Base-by-base conservation (phyloP, 2,329 filamentous ascomycete genomes). In the Penicillium sp. region DNA sequence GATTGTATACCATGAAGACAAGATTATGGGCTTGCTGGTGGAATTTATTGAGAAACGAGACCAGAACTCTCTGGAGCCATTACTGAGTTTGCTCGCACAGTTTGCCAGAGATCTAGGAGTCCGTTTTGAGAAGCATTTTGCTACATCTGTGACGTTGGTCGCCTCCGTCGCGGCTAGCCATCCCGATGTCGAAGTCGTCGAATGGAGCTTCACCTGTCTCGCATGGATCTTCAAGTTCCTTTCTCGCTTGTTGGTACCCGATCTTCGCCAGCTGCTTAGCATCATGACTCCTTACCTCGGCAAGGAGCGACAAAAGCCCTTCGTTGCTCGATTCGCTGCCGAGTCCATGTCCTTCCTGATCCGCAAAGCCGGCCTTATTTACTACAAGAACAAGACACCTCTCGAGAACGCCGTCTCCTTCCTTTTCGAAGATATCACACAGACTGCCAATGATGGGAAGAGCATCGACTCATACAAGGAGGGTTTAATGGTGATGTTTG, bases 171-270 rank as follows among this genome's bases (percentile, higher is more conserved):
- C 92, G 11, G 88, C 88, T 55, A 90, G 87, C 68, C 87, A 91
- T 55, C 84, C 90, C 58, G 89, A 91, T 70, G 88, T 91, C 28
- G 91, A 93, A 63, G 92, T 96, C n/a, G 91, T 98, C 53, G 95
- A 99, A 78, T 98, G 94, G 93, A 94, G 91, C 53, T 99, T 99
- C 78, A 92, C 89, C 12, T 93, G 91, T 67, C 82, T 99, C 57
- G 92, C 95, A 48, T 99, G 96, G 82, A 82, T 98, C 42, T 97
- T 99, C 85, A 99, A 99, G 74, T 98, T 98, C 72, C 85, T 99
- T 5, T 96, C 92, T 2, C 88, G 91, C 64, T 84, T 98, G 0
- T 78, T 99, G 22, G 90, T 95, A 0, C 89, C 92, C 4, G 91
- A 99, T 71, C 78, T 99, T 63, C 84, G 90, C 62, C 92, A 94